These are phyloP conservation scores for Comarum palustre DNA, from an alignment of 306 rosid genomes.

Conservation along the genomic window DNA sequence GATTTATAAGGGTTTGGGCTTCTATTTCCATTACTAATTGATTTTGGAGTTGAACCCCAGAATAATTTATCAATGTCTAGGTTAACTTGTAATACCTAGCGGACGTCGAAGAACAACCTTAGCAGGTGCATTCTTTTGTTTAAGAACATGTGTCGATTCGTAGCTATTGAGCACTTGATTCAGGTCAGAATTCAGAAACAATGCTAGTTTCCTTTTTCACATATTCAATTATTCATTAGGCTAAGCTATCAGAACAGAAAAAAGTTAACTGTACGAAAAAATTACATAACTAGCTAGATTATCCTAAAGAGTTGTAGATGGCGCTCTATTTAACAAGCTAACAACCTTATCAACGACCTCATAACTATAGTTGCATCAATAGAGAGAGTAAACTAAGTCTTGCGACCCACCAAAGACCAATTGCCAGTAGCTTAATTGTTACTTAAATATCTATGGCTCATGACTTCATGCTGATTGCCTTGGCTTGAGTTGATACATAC, in stretches of 20 bases:
- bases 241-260: neutral
- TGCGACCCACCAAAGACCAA: neutral
- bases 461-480: too few species aligned
- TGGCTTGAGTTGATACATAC: too few species aligned
- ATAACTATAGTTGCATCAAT: neutral
- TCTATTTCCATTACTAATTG: too few species aligned
- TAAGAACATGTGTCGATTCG: slow-evolving; percentile 30
- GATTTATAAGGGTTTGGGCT: too few species aligned
- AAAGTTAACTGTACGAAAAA: too few species aligned
- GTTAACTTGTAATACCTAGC: slow-evolving; percentile 27
- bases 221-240: neutral
- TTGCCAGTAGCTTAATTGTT: neutral
- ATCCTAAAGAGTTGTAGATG: neutral
- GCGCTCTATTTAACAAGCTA: too few species aligned
- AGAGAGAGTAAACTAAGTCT: neutral
- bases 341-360: too few species aligned
- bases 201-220: neutral
- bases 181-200: neutral
- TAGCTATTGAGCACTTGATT: neutral
- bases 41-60: too few species aligned
- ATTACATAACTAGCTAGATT: too few species aligned
- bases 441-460: too few species aligned
- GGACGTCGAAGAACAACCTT: slow-evolving; percentile 32
- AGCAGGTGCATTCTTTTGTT: slow-evolving; percentile 11
- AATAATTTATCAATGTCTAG: too few species aligned